Base-by-base conservation (phyloP, 2,329 filamentous ascomycete species). In the Colletotrichum euphorbiae region DNA sequence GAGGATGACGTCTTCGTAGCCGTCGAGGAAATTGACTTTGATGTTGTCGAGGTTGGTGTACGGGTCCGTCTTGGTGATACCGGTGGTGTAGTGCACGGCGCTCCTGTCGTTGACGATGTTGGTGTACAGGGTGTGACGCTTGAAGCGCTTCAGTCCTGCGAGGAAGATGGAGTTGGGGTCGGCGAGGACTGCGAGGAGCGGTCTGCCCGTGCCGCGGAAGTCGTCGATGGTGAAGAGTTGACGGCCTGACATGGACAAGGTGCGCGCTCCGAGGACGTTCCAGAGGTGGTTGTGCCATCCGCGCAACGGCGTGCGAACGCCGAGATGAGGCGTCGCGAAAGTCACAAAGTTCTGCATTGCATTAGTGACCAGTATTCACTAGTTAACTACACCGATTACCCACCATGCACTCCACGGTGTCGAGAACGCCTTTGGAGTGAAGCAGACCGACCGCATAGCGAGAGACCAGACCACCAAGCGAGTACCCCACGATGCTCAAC, bases 401-500 rank as follows among this genome's bases (percentile, higher is more conserved):
- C 82, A 91, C 89, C 79, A 95, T 87, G 71, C 95, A 95, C 75
- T 93, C 86, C 28, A 98, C 84, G 66, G 85, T 85, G 64, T 97
- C 90, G 64, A 98, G 89, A 66, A 93, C 84, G 8, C 94, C 93
- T 74, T 91, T 92, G 62, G 92, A 90, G 73, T 94, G 89, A 3
- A 98, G 84, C 74, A 98, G 81, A 0, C 95, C 95, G 64, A 97
- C 86, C 2, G 93, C 91, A 81, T 97, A 98, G 68, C 95, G 87
- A 9, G 93, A 90, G 4, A 98, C 89, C 6, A 98, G 83, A 0
- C 95, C 95, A 51, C 95, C 95, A 1, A 98, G 84, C 0, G 93
- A 97, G 78, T 98, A 98, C 43, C 95, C 95, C 48, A 95, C 86
- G 45, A 98, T 84, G 77, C 94, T 97, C 71, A 98, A 83, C 80